Evolutionary conservation across 2,329 filamentous ascomycete genomes (phyloP).

Genomic region (Fusarium burgessii): DNA sequence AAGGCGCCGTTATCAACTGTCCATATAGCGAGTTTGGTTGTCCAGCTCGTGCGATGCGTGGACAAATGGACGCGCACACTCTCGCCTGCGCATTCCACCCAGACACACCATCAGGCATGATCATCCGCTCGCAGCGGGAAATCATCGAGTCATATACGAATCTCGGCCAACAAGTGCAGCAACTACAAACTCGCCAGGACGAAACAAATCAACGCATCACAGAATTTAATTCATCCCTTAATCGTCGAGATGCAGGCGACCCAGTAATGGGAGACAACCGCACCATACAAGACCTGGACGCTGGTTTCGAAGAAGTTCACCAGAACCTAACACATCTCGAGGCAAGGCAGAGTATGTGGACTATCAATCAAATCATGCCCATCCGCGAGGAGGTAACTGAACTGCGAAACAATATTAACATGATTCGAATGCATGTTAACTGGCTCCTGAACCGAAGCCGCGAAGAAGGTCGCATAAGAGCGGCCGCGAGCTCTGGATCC

Average conservation of each 20-base stretch:
- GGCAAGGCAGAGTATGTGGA: conserved; percentile 69
- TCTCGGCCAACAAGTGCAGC: conserved; percentile 52
- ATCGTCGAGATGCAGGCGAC: conserved; percentile 47
- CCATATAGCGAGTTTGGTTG: conserved; percentile 54
- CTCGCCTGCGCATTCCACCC: conserved; percentile 64
- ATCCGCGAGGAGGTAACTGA: conserved; percentile 73
- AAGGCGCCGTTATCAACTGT: conserved; percentile 64
- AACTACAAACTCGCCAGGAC: conserved; percentile 51
- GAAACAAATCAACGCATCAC: conserved; percentile 50
- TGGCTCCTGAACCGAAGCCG: conserved; percentile 67
- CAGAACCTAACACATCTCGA: conserved; percentile 69
- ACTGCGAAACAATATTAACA: conserved; percentile 67
- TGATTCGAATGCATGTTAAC: conserved; percentile 69
- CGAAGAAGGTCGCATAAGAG: conserved; percentile 59
- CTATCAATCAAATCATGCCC: conserved; percentile 71
- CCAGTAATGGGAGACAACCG: conserved; percentile 64
- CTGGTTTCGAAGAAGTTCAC: conserved; percentile 66
- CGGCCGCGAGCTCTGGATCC: conserved; percentile 52
- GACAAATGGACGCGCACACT: conserved; percentile 59
- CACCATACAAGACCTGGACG: conserved; percentile 58
- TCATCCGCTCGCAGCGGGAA: conserved; percentile 61
- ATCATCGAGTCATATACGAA: conserved; percentile 59
- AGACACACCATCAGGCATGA: conserved; percentile 62
- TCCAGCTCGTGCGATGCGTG: conserved; percentile 50
- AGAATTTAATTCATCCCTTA: conserved; percentile 59